A percentile compares a stretch with the other conserved stretches of the same genome.
phyloP scores from a whole-genome alignment of 495 filamentous ascomycete species.

The Penicillium diatomitis region DNA sequence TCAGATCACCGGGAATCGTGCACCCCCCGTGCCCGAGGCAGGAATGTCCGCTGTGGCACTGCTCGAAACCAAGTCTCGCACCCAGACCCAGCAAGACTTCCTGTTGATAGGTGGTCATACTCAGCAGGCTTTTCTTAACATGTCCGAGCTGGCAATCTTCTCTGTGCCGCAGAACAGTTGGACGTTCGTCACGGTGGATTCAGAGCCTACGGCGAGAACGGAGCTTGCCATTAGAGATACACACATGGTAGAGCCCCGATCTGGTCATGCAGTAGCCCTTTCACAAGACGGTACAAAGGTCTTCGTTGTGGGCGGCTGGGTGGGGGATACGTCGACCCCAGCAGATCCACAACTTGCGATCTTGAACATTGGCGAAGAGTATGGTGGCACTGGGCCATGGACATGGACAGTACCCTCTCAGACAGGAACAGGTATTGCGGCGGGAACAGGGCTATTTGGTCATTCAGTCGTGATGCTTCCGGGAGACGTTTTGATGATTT shows the following conservation, averaged over 20 bases:
- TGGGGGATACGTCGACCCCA: slow-evolving; percentile 63
- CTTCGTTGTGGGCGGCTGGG: slow-evolving; percentile 82
- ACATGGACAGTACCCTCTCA: slow-evolving; percentile 56
- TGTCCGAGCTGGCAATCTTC: slow-evolving; percentile 83
- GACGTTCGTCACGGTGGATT: slow-evolving; percentile 61
- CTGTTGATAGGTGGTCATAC: slow-evolving; percentile 86
- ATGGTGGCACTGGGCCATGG: slow-evolving; percentile 62
- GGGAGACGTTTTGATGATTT: slow-evolving; percentile 82
- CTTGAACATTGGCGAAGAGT: slow-evolving; percentile 60
- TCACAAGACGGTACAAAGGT: slow-evolving; percentile 66
- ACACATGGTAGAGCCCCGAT: slow-evolving; percentile 57
- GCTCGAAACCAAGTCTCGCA: slow-evolving; percentile 48
- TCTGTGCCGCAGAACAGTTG: slow-evolving; percentile 78
- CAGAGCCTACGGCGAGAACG: slow-evolving; percentile 28
- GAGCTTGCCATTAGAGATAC: slow-evolving; percentile 40
- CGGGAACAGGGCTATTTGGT: slow-evolving; percentile 63
- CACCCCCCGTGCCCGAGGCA: slow-evolving; percentile 68
- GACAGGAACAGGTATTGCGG: slow-evolving; percentile 24
- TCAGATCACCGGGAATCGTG: slow-evolving; percentile 35
- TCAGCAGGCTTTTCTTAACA: slow-evolving; percentile 75
- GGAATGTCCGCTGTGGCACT: slow-evolving; percentile 77
- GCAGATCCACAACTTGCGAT: slow-evolving; percentile 75
- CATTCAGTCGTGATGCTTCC: slow-evolving; percentile 79
- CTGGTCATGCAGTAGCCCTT: slow-evolving; percentile 76
- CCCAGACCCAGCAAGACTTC: slow-evolving; percentile 57